Base-by-base conservation (phyloP, 2,329 filamentous ascomycete species). In the Amphichorda felina region DNA sequence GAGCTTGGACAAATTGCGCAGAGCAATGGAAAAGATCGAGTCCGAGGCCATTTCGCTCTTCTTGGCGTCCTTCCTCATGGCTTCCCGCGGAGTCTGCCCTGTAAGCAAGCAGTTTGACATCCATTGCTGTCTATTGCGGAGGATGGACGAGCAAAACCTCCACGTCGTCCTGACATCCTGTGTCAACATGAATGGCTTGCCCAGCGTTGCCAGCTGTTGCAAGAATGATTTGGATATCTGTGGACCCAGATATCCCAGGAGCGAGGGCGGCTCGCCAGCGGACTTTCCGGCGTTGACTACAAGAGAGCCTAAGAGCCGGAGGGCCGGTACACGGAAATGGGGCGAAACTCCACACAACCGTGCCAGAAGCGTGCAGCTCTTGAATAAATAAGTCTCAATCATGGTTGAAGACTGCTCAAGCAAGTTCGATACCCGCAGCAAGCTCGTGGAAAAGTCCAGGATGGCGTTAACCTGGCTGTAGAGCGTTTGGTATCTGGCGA, bases 91-190 rank as follows among this genome's bases (percentile, higher is more conserved):
- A 1, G 86, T 86, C 50, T 79, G 81, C 16, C 88, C 91, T 6
- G 87, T 95, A 27, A 96, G 74, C 8, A 98, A 68, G 50, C 88
- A 94, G 41, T 94, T 85, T 0, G 89, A 85, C 63, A 98, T 84
- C 84, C 89, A 96, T 51, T 94, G 88, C 53, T 98, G 91, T 42
- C 86, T 79, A 52, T 86, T 88, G 44, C 82, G 82, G 40, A 98
- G 74, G 32, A 96, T 80, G 3, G 81, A 79, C 3, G 88, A 83
- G 36, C 96, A 76, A 49, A 98, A 79, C 38, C 74, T 75, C 91
- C 89, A 98, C 15, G 86, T 80, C 7, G 69, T 66, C 29, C 75
- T 71, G 28, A 82, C 75, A 36, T 86, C 73, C 5, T 66, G 55
- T 2, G 70, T 59, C 45, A 86, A 68, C 35, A 72, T 66, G 38